phyloP scores from a whole-genome alignment of 192 early-diverging fungal genomes.

The Chytriomyces hyalinus region DNA sequence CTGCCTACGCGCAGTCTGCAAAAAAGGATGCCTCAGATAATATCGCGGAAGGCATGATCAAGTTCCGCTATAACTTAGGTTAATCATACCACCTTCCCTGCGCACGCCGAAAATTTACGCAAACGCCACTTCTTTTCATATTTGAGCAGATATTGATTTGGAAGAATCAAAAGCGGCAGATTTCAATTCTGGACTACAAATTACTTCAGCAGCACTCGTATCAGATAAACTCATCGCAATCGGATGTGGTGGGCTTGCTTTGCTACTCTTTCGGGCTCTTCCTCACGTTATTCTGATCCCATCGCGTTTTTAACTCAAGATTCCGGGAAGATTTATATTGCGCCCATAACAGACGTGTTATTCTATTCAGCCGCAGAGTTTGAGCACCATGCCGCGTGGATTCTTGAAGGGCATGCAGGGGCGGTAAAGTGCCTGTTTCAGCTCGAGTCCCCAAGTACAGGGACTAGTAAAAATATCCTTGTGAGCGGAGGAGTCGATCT shows the following conservation, averaged over 20 bases:
- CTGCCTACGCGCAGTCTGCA: neutral
- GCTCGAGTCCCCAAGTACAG: conserved; percentile 36
- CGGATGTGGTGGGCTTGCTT: conserved; percentile 63
- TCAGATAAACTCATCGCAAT: conserved; percentile 66
- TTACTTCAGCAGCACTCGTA: conserved; percentile 57
- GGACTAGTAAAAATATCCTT: conserved; percentile 52
- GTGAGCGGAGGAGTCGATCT: conserved; percentile 73
- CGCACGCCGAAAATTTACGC: too few species aligned
- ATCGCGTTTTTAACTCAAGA: conserved; percentile 48
- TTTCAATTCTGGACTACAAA: conserved; percentile 28
- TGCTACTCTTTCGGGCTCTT: conserved; percentile 2
- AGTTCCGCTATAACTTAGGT: neutral
- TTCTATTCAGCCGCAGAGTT: conserved; percentile 37
- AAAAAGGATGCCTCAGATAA: neutral
- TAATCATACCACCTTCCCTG: too few species aligned
- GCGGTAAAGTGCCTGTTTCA: conserved; percentile 66
- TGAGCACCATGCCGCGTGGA: conserved; percentile 15
- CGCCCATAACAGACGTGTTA: conserved; percentile 54
- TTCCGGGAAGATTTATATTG: conserved; percentile 64
- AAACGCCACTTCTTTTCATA: too few species aligned
- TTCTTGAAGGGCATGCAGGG: conserved; percentile 60
- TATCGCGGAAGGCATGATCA: neutral
- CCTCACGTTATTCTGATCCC: neutral
- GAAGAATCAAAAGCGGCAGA: conserved; percentile 39
- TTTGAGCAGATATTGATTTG: conserved; percentile 6